Evolutionary conservation across 805 yeast genomes (phyloP), one percentile per base, ranked within the genome.

Genomic region (Candida krabiensis): DNA sequence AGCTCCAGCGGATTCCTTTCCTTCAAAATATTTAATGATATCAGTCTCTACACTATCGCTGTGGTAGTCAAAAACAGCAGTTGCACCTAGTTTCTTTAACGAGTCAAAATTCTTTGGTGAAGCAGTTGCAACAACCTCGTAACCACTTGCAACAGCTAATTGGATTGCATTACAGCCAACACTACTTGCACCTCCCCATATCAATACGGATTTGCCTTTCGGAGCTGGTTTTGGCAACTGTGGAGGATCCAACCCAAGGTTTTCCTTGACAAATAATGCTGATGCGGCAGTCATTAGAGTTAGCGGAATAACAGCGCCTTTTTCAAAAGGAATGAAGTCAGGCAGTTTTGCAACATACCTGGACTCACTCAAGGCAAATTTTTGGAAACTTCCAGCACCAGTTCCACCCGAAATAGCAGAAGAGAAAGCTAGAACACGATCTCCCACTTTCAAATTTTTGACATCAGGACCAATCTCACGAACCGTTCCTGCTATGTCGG

Each of bases 121-220:
- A 26, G 37, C 19, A 9, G 47, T 43, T 7, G 45, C 19, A 19
- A 43, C 32, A 4, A 46, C 50, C 23, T 40, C 42, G 22, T 39
- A 42, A 8, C 49, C 47, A n/a, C 42, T n/a, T 5, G 42, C 34
- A 12, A 11, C 29, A 3, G 44, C 44, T 6, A 45, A 26, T 18
- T 42, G 47, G 22, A 42, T 32, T n/a, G 40, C 47, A 23, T 33
- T 36, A 28, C 28, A 16, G 9, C 47, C 49, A n/a, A 45, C 47
- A n/a, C 36, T 14, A 3, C 42, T 19, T 16, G 39, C 29, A 12
- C 35, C 47, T 21, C 47, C 47, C 44, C 49, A 42, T 12, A 42
- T 24, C 12, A 45, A 7, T 8, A 42, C 17, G 11, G 34, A 28
- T 25, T 44, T 30, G 5, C 33, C 35, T 4, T 14, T 41, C 13